A percentile compares a stretch with the other conserved stretches of the same genome.
Conservation (phyloP, 2,329 filamentous ascomycete species). For the Teratosphaeriaceae sp. region DNA sequence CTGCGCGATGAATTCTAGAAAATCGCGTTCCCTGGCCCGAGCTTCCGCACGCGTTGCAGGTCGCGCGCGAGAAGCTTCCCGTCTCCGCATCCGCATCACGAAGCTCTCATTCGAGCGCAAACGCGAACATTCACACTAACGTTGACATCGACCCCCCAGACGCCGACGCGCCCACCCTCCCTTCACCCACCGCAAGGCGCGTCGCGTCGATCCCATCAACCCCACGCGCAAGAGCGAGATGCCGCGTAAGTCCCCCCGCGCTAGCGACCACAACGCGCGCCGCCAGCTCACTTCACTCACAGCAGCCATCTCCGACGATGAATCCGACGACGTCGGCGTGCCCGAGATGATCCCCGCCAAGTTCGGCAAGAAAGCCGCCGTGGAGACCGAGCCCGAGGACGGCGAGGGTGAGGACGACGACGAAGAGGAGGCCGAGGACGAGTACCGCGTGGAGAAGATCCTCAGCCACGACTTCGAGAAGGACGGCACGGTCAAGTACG, state of each 20-base stretch:
- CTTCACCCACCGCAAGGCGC: conserved; percentile 1
- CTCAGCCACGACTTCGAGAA: conserved; percentile 56
- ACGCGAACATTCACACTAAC: background rate
- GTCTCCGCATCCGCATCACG: background rate
- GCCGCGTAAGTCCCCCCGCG: conserved; percentile 24
- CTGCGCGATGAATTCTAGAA: background rate
- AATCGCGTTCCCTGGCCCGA: background rate
- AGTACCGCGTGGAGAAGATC: conserved; percentile 71
- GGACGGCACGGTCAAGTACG: conserved; percentile 52
- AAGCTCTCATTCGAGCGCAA: background rate
- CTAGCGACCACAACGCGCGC: no score
- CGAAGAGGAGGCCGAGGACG: conserved; percentile 44
- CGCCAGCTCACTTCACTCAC: conserved; percentile 1
- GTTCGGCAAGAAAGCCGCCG: conserved; percentile 17
- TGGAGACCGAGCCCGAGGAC: conserved; percentile 22
- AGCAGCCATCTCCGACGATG: conserved; percentile 37
- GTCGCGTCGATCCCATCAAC: no score
- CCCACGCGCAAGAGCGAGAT: no score
- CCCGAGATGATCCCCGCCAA: conserved; percentile 13
- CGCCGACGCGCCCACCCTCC: background rate
- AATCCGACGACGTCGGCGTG: conserved; percentile 25
- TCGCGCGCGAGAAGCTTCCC: no score
- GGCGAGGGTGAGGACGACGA: conserved; percentile 32
- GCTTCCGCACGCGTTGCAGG: background rate
- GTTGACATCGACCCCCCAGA: background rate